phyloP scores from a whole-genome alignment of 2,329 filamentous ascomycete species.

The Aureobasidium sp. region DNA sequence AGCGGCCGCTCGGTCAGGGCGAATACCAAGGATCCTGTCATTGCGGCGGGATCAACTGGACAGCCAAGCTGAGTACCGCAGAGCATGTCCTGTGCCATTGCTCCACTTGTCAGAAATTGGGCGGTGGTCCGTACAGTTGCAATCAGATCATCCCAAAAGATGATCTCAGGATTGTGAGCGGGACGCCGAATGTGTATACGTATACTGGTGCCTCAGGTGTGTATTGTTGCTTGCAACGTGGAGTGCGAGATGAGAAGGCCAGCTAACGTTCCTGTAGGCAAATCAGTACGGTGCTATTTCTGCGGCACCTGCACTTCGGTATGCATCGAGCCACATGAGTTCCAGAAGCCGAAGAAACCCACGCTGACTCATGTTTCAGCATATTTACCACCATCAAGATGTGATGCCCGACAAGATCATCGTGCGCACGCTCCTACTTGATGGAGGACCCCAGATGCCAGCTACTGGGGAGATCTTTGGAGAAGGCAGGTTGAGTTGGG shows the following conservation, averaged over 20 bases:
- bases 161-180: slow-evolving; percentile 22
- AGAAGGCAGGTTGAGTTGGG: slow-evolving; percentile 29
- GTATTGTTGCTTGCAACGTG: not conserved
- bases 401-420: slow-evolving; percentile 33
- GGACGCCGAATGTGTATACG: slow-evolving; percentile 23
- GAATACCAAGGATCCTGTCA: slow-evolving; percentile 25
- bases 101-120: slow-evolving; percentile 28
- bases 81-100: slow-evolving; percentile 31
- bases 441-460: slow-evolving; percentile 27
- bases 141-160: slow-evolving; percentile 28
- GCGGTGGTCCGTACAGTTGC: slow-evolving; percentile 28
- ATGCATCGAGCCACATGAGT: slow-evolving; percentile 21
- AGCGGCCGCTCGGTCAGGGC: slow-evolving; percentile 15
- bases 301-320: slow-evolving; percentile 29
- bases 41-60: slow-evolving; percentile 24
- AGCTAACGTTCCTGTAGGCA: slow-evolving; percentile 16
- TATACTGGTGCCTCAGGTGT: slow-evolving; percentile 27
- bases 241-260: no score
- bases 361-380: not conserved
- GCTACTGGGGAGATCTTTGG: slow-evolving; percentile 31
- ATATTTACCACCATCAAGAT: slow-evolving; percentile 30
- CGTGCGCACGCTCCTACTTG: slow-evolving; percentile 30
- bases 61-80: slow-evolving; percentile 18
- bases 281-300: slow-evolving; percentile 30
- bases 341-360: not conserved